Evolutionary conservation across 1,284 basidiomycete species (phyloP).

Genomic region (Meripilus lineatus): DNA sequence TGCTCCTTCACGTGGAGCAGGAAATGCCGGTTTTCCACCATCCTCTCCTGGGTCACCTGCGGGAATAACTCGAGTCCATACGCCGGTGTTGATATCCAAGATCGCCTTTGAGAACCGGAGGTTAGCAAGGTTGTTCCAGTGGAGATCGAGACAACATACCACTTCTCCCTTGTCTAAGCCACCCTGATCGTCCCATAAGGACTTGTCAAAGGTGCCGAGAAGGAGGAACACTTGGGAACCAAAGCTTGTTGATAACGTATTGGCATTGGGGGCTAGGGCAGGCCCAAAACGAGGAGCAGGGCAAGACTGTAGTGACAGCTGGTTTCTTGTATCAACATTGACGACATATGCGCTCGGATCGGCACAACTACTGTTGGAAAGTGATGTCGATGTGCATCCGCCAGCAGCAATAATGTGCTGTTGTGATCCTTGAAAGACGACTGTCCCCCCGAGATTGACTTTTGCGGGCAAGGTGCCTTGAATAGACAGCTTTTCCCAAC

Average conservation of each 20-base stretch:
- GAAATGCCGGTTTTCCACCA: conserved; percentile 41
- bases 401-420: conserved; percentile 50
- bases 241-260: conserved; percentile 50
- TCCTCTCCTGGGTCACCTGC: conserved; percentile 60
- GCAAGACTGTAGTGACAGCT: conserved; percentile 43
- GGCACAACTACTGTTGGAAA: conserved; percentile 43
- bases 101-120: conserved; percentile 40
- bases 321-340: conserved; percentile 33
- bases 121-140: conserved; percentile 1
- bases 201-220: conserved; percentile 57
- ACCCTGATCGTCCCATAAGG: conserved; percentile 60
- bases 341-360: conserved; percentile 52
- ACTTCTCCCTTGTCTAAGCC: conserved; percentile 64
- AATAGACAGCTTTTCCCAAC: conserved; percentile 50
- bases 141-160: conserved; percentile 34
- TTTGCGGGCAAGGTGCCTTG: conserved; percentile 34
- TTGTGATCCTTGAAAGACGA: conserved; percentile 19
- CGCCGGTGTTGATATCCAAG: conserved; percentile 51
- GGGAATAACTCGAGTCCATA: conserved; percentile 72
- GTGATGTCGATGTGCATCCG: conserved; percentile 49
- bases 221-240: conserved; percentile 61
- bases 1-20: conserved; percentile 64
- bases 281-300: conserved; percentile 67
- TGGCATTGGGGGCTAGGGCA: conserved; percentile 57
- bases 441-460: conserved; percentile 49